These are phyloP conservation scores for Sporodiniella umbellata DNA, from an alignment of 371 early-diverging fungal species.

Conservation along the genomic window DNA sequence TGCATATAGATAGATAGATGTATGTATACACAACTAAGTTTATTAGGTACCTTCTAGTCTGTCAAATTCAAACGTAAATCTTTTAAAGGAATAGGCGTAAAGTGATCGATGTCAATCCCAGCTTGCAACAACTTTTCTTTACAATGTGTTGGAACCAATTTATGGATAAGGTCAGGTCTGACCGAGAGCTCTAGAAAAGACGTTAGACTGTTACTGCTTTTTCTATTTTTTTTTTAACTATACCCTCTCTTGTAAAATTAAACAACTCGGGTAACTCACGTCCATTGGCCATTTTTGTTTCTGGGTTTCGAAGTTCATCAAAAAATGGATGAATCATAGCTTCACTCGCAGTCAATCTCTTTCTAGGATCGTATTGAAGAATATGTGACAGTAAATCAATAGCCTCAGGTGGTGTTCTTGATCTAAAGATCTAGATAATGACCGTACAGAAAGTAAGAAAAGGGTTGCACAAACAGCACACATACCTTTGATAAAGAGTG, in stretches of 20 bases:
- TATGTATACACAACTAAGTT: too few species aligned
- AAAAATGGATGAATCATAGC: conserved; percentile 96
- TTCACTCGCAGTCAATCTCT: conserved; percentile 88
- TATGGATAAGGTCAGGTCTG: conserved; percentile 52
- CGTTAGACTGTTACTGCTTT: neutral
- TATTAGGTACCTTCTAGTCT: too few species aligned
- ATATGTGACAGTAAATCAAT: conserved; percentile 85
- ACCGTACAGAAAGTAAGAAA: too few species aligned
- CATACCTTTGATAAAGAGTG: conserved; percentile 82
- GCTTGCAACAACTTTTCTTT: conserved; percentile 47
- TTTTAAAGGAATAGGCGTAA: conserved; percentile 35
- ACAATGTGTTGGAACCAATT: conserved; percentile 67
- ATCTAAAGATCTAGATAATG: conserved; percentile 67
- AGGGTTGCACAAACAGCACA: too few species aligned
- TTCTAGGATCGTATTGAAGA: conserved; percentile 92
- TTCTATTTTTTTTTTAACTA: neutral
- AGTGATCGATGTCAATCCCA: conserved; percentile 39
- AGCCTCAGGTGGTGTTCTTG: conserved; percentile 76
- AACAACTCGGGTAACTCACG: conserved; percentile 84
- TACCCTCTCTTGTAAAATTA: conserved; percentile 81
- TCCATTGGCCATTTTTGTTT: conserved; percentile 75
- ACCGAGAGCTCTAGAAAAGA: conserved; percentile 41
- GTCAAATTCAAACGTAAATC: conserved; percentile 10
- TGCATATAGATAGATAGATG: too few species aligned
- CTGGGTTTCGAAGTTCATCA: conserved; percentile 88